A percentile compares a stretch with the other conserved stretches of the same genome.
Evolutionary conservation across 2,329 filamentous ascomycete species (phyloP).

Genomic region (Cercospora canescens): DNA sequence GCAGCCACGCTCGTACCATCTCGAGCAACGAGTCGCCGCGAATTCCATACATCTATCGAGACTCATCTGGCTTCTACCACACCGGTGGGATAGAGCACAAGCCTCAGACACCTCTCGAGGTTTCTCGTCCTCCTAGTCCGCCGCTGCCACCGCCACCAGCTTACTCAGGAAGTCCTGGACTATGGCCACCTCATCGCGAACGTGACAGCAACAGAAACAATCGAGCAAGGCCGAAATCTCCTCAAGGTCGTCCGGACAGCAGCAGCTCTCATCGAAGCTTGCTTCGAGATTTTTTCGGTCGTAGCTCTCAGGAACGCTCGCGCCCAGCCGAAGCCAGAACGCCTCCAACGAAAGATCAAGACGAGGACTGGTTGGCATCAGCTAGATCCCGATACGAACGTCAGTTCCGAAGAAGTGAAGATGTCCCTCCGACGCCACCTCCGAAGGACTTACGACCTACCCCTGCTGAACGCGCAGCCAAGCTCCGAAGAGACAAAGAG

Average conservation of each 20-base stretch:
- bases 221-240: background rate
- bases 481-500: background rate
- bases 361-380: conserved; percentile 9
- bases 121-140: background rate
- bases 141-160: background rate
- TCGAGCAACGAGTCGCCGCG: background rate
- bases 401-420: background rate
- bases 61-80: background rate
- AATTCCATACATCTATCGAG: background rate
- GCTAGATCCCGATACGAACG: background rate
- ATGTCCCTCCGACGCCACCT: background rate
- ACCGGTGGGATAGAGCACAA: background rate
- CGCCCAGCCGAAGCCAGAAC: background rate
- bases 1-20: background rate
- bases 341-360: background rate
- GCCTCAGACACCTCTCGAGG: background rate
- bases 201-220: background rate
- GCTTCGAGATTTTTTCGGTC: conserved; percentile 7
- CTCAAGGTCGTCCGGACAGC: background rate
- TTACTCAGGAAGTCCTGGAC: background rate
- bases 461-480: background rate
- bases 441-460: background rate
- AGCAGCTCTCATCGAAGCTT: conserved; percentile 9
- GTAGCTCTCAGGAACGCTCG: conserved; percentile 10
- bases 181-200: background rate